A percentile compares a stretch with the other conserved stretches of the same genome.
Evolutionary conservation across 495 filamentous ascomycete genomes (phyloP).

Genomic region (Xanthoparmelia taractica): DNA sequence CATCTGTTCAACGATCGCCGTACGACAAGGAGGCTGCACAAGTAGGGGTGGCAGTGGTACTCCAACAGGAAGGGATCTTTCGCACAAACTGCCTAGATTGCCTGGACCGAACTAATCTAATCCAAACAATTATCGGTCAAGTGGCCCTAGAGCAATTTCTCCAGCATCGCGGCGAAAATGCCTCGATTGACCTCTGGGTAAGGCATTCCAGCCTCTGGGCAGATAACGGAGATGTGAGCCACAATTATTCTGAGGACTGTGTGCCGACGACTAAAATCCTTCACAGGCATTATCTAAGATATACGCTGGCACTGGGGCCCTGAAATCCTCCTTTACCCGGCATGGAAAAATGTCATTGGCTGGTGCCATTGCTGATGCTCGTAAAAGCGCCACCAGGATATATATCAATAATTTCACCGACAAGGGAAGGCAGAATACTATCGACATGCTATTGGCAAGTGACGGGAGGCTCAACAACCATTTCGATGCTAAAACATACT

Average conservation of each 20-base stretch:
- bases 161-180: conserved; percentile 53
- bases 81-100: conserved; percentile 95
- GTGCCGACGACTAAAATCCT: neutral
- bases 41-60: conserved; percentile 56
- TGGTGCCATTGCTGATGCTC: conserved; percentile 86
- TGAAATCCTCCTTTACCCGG: conserved; percentile 94
- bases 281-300: conserved; percentile 68
- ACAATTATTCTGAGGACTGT: neutral
- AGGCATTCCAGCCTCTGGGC: conserved; percentile 90
- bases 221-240: conserved; percentile 79
- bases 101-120: conserved; percentile 89
- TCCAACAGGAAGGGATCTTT: conserved; percentile 92
- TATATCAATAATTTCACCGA: conserved; percentile 98
- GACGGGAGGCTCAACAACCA: conserved; percentile 1
- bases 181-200: conserved; percentile 75
- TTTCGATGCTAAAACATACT: neutral
- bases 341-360: conserved; percentile 93
- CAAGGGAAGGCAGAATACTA: conserved; percentile 85
- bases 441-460: conserved; percentile 66
- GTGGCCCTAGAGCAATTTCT: conserved; percentile 84
- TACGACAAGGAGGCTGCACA: conserved; percentile 27
- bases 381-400: conserved; percentile 85
- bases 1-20: conserved; percentile 25
- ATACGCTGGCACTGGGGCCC: conserved; percentile 90
- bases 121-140: conserved; percentile 88